Base-by-base conservation (phyloP, 208 protist genomes). In the Trypanosoma platydactyli region DNA sequence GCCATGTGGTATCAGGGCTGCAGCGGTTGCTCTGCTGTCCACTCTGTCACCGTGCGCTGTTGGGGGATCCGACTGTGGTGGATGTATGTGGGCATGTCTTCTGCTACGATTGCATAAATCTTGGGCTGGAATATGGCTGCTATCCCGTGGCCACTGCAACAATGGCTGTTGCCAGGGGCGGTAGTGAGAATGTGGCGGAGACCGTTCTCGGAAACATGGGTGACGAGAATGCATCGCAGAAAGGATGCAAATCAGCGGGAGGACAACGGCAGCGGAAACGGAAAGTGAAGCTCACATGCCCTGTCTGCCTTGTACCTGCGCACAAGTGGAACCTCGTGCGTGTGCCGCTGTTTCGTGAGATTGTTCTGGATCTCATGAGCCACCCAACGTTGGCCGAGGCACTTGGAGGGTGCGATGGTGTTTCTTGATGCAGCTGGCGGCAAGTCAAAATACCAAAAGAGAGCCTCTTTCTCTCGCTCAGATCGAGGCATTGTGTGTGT, bases 21-120 rank as follows among this genome's bases (percentile, higher is more conserved):
- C 42, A 45, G 16, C 16, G 53, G 11, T 44, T 57, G 24, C 44
- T 75, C 3, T 59, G 51, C 40, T 92, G 86, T 60, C 79, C 82
- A 0, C 41, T 92, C 25, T 92, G 86, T 69, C 50, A 76, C 3
- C 29, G 49, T 15, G 59, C 80, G 1, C 44, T 92, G 22, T 30
- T 76, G 12, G n/a, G 75, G 38, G 63, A 84, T 5, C 76, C 84
- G 6, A 71, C 73, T 24, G 76, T 69, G 24, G 65, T 91, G 35
- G 77, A 87, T 40, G 84, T 80, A 12, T 94, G 89, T 50, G 89
- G 89, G 0, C 89, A 94, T 65, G 73, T 54, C 29, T 94, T 92
- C 75, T 94, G 89, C 58, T 73, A 80, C 27, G 49, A 72, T 33
- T 94, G 89, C 68, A 86, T 94, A 50, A 84, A 91, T 64, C 25